Evolutionary conservation across 495 filamentous ascomycete genomes (phyloP), one percentile per base, ranked within the genome.

Genomic region (Penicillium paradoxum): DNA sequence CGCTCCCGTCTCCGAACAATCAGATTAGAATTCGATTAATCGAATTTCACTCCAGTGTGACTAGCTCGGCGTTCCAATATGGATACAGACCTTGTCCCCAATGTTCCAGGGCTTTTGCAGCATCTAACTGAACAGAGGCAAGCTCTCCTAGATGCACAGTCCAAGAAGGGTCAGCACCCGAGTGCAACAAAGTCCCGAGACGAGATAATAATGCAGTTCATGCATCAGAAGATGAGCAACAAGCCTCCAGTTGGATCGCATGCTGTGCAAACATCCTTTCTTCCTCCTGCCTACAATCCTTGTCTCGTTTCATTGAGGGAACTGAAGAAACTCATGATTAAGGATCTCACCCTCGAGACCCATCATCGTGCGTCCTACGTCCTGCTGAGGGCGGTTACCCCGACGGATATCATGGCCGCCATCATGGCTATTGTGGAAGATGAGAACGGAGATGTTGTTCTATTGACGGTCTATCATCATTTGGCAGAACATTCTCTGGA

Each of bases 401-500:
- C 67, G 14, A 59, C 73, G 0, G 69, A 70, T 32, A 29, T 58
- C 8, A 73, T 72, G 29, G 75, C 73, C 2, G 74, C 69, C 0
- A 64, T 76, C 0, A 71, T 74, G 47, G 66, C 63, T 33, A 56
- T 82, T 1, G 68, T 78, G 7, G 76, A 82, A 45, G 81, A 85
- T 56, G 77, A 77, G 48, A 59, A 66, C 9, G 70, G 63, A 0
- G 63, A 73, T 36, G 79, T 69, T 21, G 60, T 76, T 27, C 67
- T 69, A 60, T 29, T 82, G 27, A 68, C 73, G 49, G 59, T 82
- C 14, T 77, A 79, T 62, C 71, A 77, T 47, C 73, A 78, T 45
- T 57, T 55, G 13, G 17, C 60, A 4, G 53, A 62, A 2, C 43
- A 60, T 24, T 25, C 39, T 48, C 50, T 63, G 3, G 47, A 69